Percentiles rank a stretch among this genome's conserved stretches.
Conservation (phyloP, 805 yeast species). For the Pichia heedii region DNA sequence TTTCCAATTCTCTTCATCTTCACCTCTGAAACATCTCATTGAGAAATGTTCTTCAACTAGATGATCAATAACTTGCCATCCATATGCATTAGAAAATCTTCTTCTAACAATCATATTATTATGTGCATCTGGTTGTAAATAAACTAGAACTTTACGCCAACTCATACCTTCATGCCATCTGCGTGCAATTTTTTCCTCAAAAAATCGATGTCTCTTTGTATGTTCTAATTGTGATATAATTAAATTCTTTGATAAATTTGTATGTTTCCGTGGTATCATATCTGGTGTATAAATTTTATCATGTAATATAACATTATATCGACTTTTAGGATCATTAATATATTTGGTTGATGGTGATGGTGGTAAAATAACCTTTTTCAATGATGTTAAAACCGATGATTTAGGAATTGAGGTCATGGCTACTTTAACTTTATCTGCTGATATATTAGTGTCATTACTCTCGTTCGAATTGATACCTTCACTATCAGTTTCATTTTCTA, state of each 20-base stretch:
- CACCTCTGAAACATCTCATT: constrained; percentile 14
- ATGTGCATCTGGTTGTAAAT: constrained; percentile 87
- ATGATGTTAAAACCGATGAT: constrained; percentile 71
- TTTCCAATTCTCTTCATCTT: constrained; percentile 17
- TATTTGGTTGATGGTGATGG: constrained; percentile 67
- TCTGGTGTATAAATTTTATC: constrained; percentile 74
- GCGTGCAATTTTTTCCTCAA: constrained; percentile 79
- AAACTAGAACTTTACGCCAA: constrained; percentile 89
- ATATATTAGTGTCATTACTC: constrained; percentile 9
- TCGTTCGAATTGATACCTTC: constrained; percentile 6
- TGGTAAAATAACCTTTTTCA: constrained; percentile 66
- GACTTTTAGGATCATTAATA: constrained; percentile 53
- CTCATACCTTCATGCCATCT: constrained; percentile 75
- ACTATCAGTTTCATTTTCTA: too few relatives aligned
- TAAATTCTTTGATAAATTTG: constrained; percentile 22
- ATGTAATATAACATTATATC: constrained; percentile 64
- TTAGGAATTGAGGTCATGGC: constrained; percentile 39
- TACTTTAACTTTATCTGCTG: constrained; percentile 1
- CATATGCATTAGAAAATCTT: constrained; percentile 84
- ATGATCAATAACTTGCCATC: constrained; percentile 90
- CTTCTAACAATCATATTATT: constrained; percentile 87
- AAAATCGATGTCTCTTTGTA: constrained; percentile 32
- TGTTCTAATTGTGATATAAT: constrained; percentile 19
- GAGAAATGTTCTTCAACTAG: constrained; percentile 59
- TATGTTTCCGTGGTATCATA: constrained; percentile 22